Percentiles rank a stretch among this genome's conserved stretches.
Evolutionary conservation across 2,329 filamentous ascomycete genomes (phyloP).

Genomic region (Botrytis aclada): DNA sequence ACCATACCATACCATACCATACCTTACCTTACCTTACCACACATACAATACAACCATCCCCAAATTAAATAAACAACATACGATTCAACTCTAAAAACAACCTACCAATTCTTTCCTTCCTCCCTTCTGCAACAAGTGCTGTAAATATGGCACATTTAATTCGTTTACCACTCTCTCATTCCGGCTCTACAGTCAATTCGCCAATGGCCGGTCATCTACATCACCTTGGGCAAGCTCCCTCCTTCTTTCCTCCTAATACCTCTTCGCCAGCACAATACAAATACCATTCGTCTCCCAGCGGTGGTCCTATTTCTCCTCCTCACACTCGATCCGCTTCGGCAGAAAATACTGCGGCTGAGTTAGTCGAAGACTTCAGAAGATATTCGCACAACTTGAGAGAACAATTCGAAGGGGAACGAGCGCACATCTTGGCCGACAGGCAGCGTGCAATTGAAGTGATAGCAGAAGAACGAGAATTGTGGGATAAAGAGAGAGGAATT

Average conservation of each 20-base stretch:
- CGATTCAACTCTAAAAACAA: constrained; percentile 22
- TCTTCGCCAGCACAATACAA: constrained; percentile 12
- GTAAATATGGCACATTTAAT: constrained; percentile 22
- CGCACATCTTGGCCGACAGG: constrained; percentile 36
- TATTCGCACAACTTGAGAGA: constrained; percentile 35
- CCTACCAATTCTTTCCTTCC: constrained; percentile 34
- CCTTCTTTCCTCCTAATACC: constrained; percentile 2
- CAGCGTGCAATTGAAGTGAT: constrained; percentile 35
- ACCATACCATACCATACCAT: background rate
- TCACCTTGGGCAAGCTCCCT: background rate
- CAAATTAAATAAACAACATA: background rate
- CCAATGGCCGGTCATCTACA: constrained; percentile 23
- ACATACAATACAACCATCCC: background rate
- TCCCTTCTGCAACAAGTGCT: constrained; percentile 31
- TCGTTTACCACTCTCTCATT: constrained; percentile 19
- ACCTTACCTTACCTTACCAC: background rate
- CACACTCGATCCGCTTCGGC: constrained; percentile 34
- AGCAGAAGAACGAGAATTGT: constrained; percentile 37
- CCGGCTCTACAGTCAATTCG: constrained; percentile 16
- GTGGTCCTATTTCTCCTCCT: constrained; percentile 35
- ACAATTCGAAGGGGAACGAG: constrained; percentile 36
- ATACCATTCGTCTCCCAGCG: constrained; percentile 19
- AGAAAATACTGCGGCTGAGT: constrained; percentile 29
- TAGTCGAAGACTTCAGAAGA: constrained; percentile 36
- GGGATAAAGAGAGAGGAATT: constrained; percentile 35